Base-by-base conservation (phyloP, 768 basidiomycete genomes). In the Mycena capillaripes region DNA sequence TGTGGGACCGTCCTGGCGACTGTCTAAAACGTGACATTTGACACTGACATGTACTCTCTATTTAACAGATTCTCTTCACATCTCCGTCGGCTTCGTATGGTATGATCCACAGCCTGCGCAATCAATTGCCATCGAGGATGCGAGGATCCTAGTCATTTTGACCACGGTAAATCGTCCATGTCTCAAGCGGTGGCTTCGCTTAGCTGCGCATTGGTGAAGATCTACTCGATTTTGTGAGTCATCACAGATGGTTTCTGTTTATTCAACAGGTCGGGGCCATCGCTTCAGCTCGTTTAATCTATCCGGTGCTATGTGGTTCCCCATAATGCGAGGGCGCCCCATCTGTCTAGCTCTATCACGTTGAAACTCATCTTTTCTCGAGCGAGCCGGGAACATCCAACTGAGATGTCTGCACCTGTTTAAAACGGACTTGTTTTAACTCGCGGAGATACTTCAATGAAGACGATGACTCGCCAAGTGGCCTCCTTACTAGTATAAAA, bases 31-130 rank as follows among this genome's bases (percentile, higher is more conserved):
- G 27, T 52, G 62, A 64, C 62, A 52, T n/a, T 50, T 64, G 62
- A 64, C 62, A 64, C 34, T 64, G 48, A 40, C 62, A 40, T 34
- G 23, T n/a, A 48, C 61, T 50, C 62, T 19, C 62, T 64, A 64
- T 64, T 64, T 40, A 64, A 46, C 62, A 64, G 32, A 64, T 50
- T 52, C 62, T 64, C 19, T 52, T 40, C 19, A 50, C 48, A 36
- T 32, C 62, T 64, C 62, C 50, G 48, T 17, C 46, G 30, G 12
- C 12, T 21, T 64, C 29, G 34, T n/a, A 30, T 25, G 21, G 17
- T n/a, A 30, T 64, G 34, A 25, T 64, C n/a, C n/a, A 52, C 48
- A 38, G 48, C 62, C 16, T 6, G n/a, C 21, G 7, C 21, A 10
- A 21, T n/a, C 59, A 30, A 46, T 11, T 19, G 21, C 29, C 19